Percentiles rank a stretch among this genome's conserved stretches.
These are phyloP conservation scores for Monosporascus sp. DNA, from an alignment of 2,329 filamentous ascomycete species.

Conservation along the genomic window DNA sequence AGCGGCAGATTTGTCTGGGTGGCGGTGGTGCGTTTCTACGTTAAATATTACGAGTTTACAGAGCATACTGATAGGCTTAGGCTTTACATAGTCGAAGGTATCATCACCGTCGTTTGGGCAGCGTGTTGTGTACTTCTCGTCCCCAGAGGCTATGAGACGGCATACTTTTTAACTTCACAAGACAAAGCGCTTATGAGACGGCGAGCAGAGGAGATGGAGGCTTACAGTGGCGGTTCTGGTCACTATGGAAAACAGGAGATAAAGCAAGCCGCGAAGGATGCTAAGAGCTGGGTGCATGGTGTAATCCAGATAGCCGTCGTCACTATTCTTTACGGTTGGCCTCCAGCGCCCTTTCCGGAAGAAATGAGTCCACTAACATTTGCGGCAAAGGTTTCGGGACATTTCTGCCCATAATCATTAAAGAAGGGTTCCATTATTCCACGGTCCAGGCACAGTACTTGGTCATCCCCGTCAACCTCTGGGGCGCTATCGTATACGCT, in stretches of 20 bases:
- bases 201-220: constrained; percentile 16
- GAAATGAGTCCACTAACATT: not conserved
- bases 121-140: constrained; percentile 8
- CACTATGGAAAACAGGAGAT: constrained; percentile 18
- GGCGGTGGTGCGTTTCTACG: constrained; percentile 18
- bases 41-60: not conserved
- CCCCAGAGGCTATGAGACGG: constrained; percentile 13
- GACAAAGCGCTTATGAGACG: constrained; percentile 16
- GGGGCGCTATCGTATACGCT: constrained; percentile 34
- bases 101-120: constrained; percentile 13
- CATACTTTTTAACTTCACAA: constrained; percentile 14
- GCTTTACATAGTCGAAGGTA: constrained; percentile 19
- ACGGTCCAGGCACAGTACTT: constrained; percentile 33
- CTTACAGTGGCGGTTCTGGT: constrained; percentile 17
- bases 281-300: constrained; percentile 23
- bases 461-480: constrained; percentile 35
- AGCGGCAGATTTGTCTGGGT: constrained; percentile 15
- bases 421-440: constrained; percentile 32
- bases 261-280: constrained; percentile 17
- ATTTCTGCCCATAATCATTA: constrained; percentile 37
- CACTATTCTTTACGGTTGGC: constrained; percentile 30
- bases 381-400: constrained; percentile 29
- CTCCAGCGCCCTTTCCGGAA: not conserved
- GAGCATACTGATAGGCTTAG: not conserved
- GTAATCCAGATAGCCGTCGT: constrained; percentile 33